Percentiles rank a stretch among this genome's conserved stretches.
These are phyloP conservation scores for Phytopythium helicoides DNA, from an alignment of 352 stramenopile genomes.

Conservation along the genomic window DNA sequence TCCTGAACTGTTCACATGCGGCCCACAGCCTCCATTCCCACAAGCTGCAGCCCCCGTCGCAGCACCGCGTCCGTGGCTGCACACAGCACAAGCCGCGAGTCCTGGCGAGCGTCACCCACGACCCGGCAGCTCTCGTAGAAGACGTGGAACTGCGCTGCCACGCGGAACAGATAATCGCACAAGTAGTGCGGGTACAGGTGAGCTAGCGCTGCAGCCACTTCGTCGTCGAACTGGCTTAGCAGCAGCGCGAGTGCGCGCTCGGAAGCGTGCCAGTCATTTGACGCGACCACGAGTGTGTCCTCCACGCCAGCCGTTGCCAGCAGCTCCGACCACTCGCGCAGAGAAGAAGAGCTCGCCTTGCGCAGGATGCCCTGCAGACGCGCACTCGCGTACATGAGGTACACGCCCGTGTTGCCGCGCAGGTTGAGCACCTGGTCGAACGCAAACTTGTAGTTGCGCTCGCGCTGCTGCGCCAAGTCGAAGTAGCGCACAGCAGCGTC, in stretches of 20 bases:
- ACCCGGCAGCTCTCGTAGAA: constrained; percentile 86
- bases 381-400: constrained; percentile 79
- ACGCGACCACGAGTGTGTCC: constrained; percentile 38
- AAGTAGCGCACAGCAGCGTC: constrained; percentile 83
- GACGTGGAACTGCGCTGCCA: constrained; percentile 72
- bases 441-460: constrained; percentile 85
- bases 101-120: constrained; percentile 54
- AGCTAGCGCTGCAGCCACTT: constrained; percentile 45
- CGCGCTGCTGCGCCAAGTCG: constrained; percentile 77
- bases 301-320: constrained; percentile 18
- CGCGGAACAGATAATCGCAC: constrained; percentile 82
- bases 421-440: constrained; percentile 80
- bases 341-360: constrained; percentile 18
- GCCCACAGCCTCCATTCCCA: constrained; percentile 63
- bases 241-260: constrained; percentile 73
- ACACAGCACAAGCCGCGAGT: constrained; percentile 70
- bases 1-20: constrained; percentile 83
- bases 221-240: constrained; percentile 78
- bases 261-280: constrained; percentile 56
- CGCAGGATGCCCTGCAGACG: constrained; percentile 73
- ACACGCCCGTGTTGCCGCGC: constrained; percentile 84
- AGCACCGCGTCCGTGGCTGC: constrained; percentile 72
- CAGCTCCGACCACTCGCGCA: constrained; percentile 23
- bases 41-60: constrained; percentile 57
- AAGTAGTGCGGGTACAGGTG: constrained; percentile 74